Evolutionary conservation across 73 alveolate species (phyloP), one percentile per base, ranked within the genome.

Genomic region (Paramecium sexaurelia): DNA sequence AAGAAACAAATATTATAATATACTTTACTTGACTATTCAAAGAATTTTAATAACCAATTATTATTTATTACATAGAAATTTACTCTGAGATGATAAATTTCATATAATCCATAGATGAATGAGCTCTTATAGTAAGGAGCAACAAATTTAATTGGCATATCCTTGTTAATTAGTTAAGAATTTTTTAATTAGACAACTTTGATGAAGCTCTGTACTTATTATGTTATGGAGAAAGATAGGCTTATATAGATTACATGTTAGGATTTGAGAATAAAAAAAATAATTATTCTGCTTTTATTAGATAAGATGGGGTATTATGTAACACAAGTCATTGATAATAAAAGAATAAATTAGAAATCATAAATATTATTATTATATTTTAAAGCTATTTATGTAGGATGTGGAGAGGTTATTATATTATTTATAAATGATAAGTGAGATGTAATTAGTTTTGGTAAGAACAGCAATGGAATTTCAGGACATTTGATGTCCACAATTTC

Each of bases 161-260:
- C 55, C 84, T 93, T 9, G 99, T 97, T 24, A 93, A 96, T 15
- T 98, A 98, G 3, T 96, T 97, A 55, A 95, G 95, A 92, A 86
- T 95, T 39, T 92, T 94, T 15, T 85, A 86, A 84, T 97, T 98
- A 9, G 85, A 94, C 47, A 88, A 95, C 61, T 87, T 95, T 78
- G 98, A 96, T 39, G 98, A 97, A 13, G 98, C 98, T 7, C 73
- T 98, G 61, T 94, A 88, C 6, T 75, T 96, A 9, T 84, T 97
- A 85, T 92, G 96, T 41, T 92, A 92, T 51, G 99, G 99, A 24
- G 99, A 98, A 91, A 97, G 95, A 87, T 93, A 95, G 85, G 92
- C 95, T 15, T 94, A 95, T 85, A 91, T 92, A n/a, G 98, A 96
- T 66, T 85, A 94, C 69, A 88, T 97, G 78, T 75, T 96, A 39